Evolutionary conservation across 306 rosid species (phyloP).

Genomic region (Hippophae rhamnoides): DNA sequence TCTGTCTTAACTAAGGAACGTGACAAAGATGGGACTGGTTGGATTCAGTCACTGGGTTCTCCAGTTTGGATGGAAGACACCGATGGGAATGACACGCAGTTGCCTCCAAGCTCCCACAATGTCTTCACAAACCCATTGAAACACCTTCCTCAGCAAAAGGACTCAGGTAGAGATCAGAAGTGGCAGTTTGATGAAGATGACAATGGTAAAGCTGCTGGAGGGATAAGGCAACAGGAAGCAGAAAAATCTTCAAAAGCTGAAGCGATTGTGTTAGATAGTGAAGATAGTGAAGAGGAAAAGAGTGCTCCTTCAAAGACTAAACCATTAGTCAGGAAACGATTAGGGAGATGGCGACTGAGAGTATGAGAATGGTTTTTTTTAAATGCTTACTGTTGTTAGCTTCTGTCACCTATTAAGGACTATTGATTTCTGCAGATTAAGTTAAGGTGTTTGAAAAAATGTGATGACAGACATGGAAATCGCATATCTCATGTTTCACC

Average conservation of each 20-base stretch:
- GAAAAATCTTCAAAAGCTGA: slow-evolving; percentile 13
- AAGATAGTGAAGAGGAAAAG: slow-evolving; percentile 30
- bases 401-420: background rate
- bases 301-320: slow-evolving; percentile 2
- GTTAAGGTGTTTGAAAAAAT: background rate
- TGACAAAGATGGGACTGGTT: background rate
- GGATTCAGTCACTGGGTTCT: slow-evolving; percentile 14
- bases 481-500: too few relatives aligned
- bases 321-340: slow-evolving; percentile 23
- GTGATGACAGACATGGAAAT: too few relatives aligned
- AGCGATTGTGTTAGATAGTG: slow-evolving; percentile 32
- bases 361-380: slow-evolving; percentile 1
- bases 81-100: background rate
- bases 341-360: slow-evolving; percentile 28
- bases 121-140: slow-evolving; percentile 14
- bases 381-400: background rate
- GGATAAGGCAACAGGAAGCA: slow-evolving; percentile 1
- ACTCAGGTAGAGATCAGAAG: slow-evolving; percentile 1
- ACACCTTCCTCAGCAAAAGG: slow-evolving; percentile 9
- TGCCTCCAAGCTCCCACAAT: slow-evolving; percentile 4
- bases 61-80: slow-evolving; percentile 1
- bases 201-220: background rate
- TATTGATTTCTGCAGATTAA: background rate
- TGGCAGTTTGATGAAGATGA: slow-evolving; percentile 3
- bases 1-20: background rate